These are phyloP conservation scores for Dillenia turbinata DNA, from an alignment of 164 flowering plant species.

Conservation along the genomic window DNA sequence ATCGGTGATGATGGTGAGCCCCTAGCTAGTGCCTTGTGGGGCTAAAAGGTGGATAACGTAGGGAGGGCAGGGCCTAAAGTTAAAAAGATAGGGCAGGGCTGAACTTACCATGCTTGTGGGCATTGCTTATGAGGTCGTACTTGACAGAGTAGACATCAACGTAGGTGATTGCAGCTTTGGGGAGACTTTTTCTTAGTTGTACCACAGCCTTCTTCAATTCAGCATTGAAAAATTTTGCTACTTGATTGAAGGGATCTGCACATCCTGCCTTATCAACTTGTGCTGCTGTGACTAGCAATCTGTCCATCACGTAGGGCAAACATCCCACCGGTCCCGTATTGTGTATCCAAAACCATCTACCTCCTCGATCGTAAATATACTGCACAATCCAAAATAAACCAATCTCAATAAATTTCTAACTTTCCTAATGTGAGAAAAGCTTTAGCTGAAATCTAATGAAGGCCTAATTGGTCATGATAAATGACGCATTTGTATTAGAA, in stretches of 20 bases:
- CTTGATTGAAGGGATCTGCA: constrained; percentile 35
- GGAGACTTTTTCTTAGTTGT: constrained; percentile 34
- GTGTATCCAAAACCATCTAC: constrained; percentile 56
- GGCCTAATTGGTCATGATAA: too few relatives aligned
- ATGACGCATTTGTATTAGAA: too few relatives aligned
- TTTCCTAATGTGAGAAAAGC: too few relatives aligned
- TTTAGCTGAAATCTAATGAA: too few relatives aligned
- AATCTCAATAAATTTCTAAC: too few relatives aligned
- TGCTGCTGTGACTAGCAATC: constrained; percentile 13
- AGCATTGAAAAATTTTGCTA: constrained; percentile 38
- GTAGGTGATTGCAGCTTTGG: constrained; percentile 41
- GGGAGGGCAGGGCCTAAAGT: background rate
- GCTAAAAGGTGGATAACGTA: too few relatives aligned
- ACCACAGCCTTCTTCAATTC: constrained; percentile 30
- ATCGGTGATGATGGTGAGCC: too few relatives aligned
- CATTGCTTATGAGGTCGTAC: constrained; percentile 42
- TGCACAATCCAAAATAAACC: constrained; percentile 1
- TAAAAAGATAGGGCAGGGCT: background rate
- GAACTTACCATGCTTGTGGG: constrained; percentile 34
- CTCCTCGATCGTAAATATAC: constrained; percentile 38
- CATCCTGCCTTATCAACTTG: constrained; percentile 46
- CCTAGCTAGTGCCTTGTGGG: too few relatives aligned
- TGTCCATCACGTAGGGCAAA: constrained; percentile 35
- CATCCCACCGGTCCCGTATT: constrained; percentile 65
- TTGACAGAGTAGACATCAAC: constrained; percentile 52